Percentiles rank a stretch among this genome's conserved stretches.
Conservation (phyloP, 305 asterid genomes). For the Solanum hybrid region DNA sequence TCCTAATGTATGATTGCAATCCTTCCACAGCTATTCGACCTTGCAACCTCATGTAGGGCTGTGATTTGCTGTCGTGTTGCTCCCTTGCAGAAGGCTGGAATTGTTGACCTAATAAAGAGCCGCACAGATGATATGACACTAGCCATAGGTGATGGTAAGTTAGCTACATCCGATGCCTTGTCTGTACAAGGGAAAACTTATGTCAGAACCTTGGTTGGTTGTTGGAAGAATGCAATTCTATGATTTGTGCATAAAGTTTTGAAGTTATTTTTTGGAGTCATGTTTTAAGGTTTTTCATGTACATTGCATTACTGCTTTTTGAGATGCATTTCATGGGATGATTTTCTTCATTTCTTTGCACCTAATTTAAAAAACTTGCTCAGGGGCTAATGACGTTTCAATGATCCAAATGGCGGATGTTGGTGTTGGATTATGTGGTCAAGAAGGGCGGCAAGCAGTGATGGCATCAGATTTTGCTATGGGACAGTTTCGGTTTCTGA, state of each 20-base stretch:
- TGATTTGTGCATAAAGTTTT: background rate
- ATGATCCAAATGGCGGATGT: constrained; percentile 99
- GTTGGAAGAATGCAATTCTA: constrained; percentile 1
- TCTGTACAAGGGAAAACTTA: background rate
- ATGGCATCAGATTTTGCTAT: constrained; percentile 37
- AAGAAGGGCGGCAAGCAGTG: constrained; percentile 88
- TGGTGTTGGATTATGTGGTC: constrained; percentile 97
- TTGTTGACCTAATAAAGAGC: constrained; percentile 83
- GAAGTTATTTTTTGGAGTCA: background rate
- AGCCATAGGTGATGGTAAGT: constrained; percentile 98
- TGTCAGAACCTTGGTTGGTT: background rate
- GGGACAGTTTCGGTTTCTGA: constrained; percentile 34
- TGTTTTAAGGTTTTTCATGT: background rate
- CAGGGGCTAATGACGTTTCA: constrained; percentile 96
- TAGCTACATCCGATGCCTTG: background rate
- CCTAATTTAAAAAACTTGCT: constrained; percentile 16
- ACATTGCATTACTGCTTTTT: background rate
- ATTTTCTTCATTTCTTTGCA: background rate
- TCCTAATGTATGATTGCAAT: constrained; percentile 24
- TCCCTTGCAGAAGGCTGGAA: constrained; percentile 97
- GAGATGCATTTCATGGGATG: background rate
- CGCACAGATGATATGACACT: constrained; percentile 95
- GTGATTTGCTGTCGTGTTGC: constrained; percentile 98
- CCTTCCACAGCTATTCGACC: constrained; percentile 69
- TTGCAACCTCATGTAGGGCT: constrained; percentile 79